These are phyloP conservation scores for Bruguiera parviflora DNA, from an alignment of 345 rosid genomes.

Conservation along the genomic window DNA sequence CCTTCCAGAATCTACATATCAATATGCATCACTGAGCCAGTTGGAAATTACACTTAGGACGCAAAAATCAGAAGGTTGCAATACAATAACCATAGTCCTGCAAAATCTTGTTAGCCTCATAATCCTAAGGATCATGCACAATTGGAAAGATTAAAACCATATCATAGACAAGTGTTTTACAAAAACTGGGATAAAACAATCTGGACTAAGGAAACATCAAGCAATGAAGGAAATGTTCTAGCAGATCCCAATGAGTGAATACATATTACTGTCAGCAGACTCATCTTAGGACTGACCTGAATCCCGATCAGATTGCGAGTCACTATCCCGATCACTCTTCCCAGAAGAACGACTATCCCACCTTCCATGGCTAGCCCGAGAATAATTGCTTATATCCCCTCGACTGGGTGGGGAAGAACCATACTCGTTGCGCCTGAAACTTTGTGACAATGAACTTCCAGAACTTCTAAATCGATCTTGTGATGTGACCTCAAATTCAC, in stretches of 20 bases:
- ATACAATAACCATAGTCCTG: not conserved
- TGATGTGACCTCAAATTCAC: slow-evolving; percentile 62
- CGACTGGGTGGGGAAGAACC: slow-evolving; percentile 85
- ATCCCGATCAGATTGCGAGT: slow-evolving; percentile 69
- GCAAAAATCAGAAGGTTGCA: not conserved
- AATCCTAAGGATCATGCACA: not conserved
- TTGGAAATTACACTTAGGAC: slow-evolving; percentile 1
- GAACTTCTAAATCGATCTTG: slow-evolving; percentile 57
- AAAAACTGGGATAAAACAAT: too few relatives aligned
- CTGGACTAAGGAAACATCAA: too few relatives aligned
- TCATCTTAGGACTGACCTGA: slow-evolving; percentile 46
- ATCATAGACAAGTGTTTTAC: too few relatives aligned
- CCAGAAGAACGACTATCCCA: slow-evolving; percentile 88
- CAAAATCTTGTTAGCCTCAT: not conserved
- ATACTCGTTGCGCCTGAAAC: slow-evolving; percentile 67
- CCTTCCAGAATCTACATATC: slow-evolving; percentile 58
- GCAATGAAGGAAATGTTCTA: too few relatives aligned
- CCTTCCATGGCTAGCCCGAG: slow-evolving; percentile 61
- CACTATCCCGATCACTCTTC: slow-evolving; percentile 71
- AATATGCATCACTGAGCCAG: slow-evolving; percentile 12
- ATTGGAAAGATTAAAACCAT: not conserved
- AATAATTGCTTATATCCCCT: slow-evolving; percentile 58
- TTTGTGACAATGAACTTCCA: slow-evolving; percentile 51
- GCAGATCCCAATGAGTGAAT: too few relatives aligned
- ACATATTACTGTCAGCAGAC: not conserved